Conservation (phyloP, 257 asterid species). For the Jasminum sambac region DNA sequence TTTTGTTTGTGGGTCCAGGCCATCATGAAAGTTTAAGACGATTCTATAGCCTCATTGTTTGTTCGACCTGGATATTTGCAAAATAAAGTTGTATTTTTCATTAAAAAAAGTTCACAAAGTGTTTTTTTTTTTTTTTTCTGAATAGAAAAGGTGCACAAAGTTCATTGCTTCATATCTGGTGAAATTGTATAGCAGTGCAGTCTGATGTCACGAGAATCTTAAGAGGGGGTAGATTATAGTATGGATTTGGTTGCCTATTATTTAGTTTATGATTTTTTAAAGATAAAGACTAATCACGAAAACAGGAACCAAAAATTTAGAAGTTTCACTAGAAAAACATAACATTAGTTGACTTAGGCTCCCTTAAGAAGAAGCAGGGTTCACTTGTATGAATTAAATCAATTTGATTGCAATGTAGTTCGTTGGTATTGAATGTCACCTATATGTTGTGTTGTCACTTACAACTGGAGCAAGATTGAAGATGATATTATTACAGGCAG, state of each 20-base stretch:
- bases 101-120: no score
- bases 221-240: neutral
- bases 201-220: conserved; percentile 6
- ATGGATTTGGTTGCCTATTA: no score
- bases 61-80: neutral
- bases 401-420: neutral
- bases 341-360: no score
- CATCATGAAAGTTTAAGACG: neutral
- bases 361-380: neutral
- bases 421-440: no score
- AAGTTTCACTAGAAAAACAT: neutral
- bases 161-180: conserved; percentile 5
- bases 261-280: no score
- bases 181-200: neutral
- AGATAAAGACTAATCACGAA: no score
- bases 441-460: no score
- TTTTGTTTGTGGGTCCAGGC: neutral
- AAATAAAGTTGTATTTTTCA: neutral
- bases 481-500: neutral
- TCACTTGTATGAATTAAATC: neutral
- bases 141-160: neutral
- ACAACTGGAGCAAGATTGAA: neutral
- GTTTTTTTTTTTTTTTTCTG: no score
- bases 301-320: neutral
- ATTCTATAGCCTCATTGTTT: neutral